A percentile compares a stretch with the other conserved stretches of the same genome.
Evolutionary conservation across 805 yeast genomes (phyloP).

Genomic region (Wickerhamomyces hampshirensis): DNA sequence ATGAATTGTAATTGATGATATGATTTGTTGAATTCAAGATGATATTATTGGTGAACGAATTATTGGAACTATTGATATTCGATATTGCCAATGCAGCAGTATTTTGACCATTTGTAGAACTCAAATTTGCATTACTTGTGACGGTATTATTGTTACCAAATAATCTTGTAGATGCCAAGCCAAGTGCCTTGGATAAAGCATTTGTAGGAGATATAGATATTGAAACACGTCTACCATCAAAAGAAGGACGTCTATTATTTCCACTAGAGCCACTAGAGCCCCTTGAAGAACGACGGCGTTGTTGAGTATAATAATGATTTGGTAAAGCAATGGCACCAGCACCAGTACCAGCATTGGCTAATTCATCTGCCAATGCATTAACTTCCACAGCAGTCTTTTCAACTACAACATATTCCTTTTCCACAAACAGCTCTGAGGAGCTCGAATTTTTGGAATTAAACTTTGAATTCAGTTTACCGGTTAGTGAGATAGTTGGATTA

Average conservation of each 20-base stretch:
- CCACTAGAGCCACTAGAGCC: constrained; percentile 43
- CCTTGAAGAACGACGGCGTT: constrained; percentile 36
- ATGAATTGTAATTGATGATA: constrained; percentile 11
- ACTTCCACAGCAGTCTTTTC: constrained; percentile 95
- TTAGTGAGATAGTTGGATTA: no score
- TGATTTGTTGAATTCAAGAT: constrained; percentile 19
- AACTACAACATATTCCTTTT: constrained; percentile 88
- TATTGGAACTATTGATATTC: constrained; percentile 17
- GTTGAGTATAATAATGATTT: constrained; percentile 13
- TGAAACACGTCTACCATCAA: constrained; percentile 59
- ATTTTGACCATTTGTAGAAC: neutral
- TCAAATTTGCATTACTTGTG: constrained; percentile 5
- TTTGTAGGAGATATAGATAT: constrained; percentile 73
- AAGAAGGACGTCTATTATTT: constrained; percentile 51
- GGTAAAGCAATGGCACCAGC: constrained; percentile 41
- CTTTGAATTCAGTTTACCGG: constrained; percentile 12
- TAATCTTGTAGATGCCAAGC: constrained; percentile 80
- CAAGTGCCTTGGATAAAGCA: constrained; percentile 83
- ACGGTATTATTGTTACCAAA: constrained; percentile 48
- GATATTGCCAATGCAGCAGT: constrained; percentile 7
- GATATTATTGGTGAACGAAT: constrained; percentile 20
- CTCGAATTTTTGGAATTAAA: constrained; percentile 15
- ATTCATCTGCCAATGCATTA: constrained; percentile 90
- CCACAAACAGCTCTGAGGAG: constrained; percentile 48
- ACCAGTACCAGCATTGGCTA: constrained; percentile 58